Evolutionary conservation across 768 basidiomycete species (phyloP), one percentile per base, ranked within the genome.

Genomic region (Galerina sulciceps): DNA sequence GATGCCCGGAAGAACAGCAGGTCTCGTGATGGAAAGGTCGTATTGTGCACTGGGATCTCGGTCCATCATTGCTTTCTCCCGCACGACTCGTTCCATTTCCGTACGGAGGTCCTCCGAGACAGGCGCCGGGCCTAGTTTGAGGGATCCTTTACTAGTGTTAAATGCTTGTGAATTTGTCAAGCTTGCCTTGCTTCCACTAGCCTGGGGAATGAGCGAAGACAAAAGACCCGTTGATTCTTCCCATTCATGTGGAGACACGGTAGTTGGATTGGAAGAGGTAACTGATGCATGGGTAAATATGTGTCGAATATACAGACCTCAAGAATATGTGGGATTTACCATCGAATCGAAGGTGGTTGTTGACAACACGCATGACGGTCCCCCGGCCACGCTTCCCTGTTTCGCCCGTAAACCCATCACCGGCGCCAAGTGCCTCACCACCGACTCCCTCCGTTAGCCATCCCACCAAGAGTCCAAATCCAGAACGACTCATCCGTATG

Each of bases 371-470:
- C 86, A 98, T 90, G 43, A 99, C 90, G 10, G 93, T 85, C 51
- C 94, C 89, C 65, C 97, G 82, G 5, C 94, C 94, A 59, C 95
- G 79, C 67, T 90, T 88, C 17, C 93, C 94, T 56, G 84, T 84
- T 64, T 93, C 89, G 1, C 91, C 93, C 34, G 87, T 79, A 66
- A 93, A 93, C 0, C 94, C 89, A 50, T 87, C 84, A 8, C 93
- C 88, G 57, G 81, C 77, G 50, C 96, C 96, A 62, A 89, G 71
- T n/a, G 88, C 83, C 71, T 94, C 93, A 55, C 95, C 89, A 58
- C 95, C 87, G 54, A 89, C 80, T 14, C 94, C 95, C 70, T 98
- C 96, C 20, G 94, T 97, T 56, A 99, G 76, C 97, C 97, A 99
- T 31, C 96, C 96, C 2, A 99, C 82, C 8, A 99, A 80, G 26